Evolutionary conservation across 2,329 filamentous ascomycete species (phyloP).

Genomic region (Talaromyces sp.): DNA sequence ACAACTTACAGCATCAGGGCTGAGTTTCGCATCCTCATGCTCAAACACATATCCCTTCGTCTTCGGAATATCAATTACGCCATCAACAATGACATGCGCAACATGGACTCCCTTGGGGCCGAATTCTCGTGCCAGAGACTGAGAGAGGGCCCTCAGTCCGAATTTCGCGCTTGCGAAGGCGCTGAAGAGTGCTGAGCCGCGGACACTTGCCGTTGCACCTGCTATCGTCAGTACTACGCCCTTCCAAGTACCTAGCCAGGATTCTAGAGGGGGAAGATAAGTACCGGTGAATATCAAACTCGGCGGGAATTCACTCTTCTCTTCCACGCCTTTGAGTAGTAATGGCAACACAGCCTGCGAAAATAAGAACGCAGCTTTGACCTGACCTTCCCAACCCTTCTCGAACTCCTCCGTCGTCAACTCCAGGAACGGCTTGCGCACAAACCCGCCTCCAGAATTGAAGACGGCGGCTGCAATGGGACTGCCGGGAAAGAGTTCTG

Average conservation of each 20-base stretch:
- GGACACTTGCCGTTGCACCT: conserved; percentile 77
- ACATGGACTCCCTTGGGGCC: conserved; percentile 81
- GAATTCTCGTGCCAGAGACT: conserved; percentile 78
- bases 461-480: conserved; percentile 55
- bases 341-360: conserved; percentile 68
- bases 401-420: conserved; percentile 57
- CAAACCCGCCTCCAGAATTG: conserved; percentile 57
- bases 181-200: conserved; percentile 66
- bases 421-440: conserved; percentile 60
- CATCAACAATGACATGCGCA: conserved; percentile 77
- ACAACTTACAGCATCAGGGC: conserved; percentile 65
- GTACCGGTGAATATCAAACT: conserved; percentile 70
- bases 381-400: conserved; percentile 49
- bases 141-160: conserved; percentile 68
- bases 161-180: conserved; percentile 78
- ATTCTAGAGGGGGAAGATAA: neutral
- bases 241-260: neutral
- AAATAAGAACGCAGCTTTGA: conserved; percentile 69
- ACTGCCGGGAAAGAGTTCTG: conserved; percentile 48
- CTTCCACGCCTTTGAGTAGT: conserved; percentile 57
- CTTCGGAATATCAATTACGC: conserved; percentile 75
- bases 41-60: conserved; percentile 60
- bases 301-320: conserved; percentile 60
- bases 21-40: conserved; percentile 65
- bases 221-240: neutral